Conservation (phyloP, 1,139 yeast species). For the Hyphopichia burtonii region DNA sequence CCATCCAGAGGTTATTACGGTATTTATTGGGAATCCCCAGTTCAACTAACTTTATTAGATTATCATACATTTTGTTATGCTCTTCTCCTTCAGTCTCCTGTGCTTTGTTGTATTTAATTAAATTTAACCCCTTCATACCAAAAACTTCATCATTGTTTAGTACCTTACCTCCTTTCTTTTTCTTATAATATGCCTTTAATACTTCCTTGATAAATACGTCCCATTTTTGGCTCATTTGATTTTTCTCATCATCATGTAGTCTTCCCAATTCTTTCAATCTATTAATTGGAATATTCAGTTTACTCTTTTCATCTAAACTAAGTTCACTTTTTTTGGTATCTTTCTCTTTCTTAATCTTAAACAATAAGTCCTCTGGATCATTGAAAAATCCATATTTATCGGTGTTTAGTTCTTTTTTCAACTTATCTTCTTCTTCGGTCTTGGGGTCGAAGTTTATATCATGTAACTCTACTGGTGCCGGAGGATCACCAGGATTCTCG, state of each 20-base stretch:
- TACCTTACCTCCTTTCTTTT: conserved; percentile 13
- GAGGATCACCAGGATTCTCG: no score
- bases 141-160: conserved; percentile 23
- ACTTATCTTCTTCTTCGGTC: background rate
- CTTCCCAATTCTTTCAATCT: conserved; percentile 32
- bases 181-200: conserved; percentile 25
- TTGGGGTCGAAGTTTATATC: conserved; percentile 23
- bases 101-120: conserved; percentile 17
- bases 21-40: conserved; percentile 51
- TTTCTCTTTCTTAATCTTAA: background rate
- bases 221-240: conserved; percentile 32
- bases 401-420: conserved; percentile 23
- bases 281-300: conserved; percentile 12
- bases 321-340: no score
- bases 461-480: conserved; percentile 48
- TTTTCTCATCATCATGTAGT: conserved; percentile 32
- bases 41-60: conserved; percentile 28
- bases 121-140: conserved; percentile 37
- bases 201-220: conserved; percentile 28
- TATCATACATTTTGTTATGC: conserved; percentile 12
- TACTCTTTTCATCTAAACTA: background rate
- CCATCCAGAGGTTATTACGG: conserved; percentile 53
- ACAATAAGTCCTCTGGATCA: conserved; percentile 12
- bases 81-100: background rate
- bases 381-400: conserved; percentile 54